These are phyloP conservation scores for Mucor velutinosus DNA, from an alignment of 371 early-diverging fungal species.

Conservation along the genomic window DNA sequence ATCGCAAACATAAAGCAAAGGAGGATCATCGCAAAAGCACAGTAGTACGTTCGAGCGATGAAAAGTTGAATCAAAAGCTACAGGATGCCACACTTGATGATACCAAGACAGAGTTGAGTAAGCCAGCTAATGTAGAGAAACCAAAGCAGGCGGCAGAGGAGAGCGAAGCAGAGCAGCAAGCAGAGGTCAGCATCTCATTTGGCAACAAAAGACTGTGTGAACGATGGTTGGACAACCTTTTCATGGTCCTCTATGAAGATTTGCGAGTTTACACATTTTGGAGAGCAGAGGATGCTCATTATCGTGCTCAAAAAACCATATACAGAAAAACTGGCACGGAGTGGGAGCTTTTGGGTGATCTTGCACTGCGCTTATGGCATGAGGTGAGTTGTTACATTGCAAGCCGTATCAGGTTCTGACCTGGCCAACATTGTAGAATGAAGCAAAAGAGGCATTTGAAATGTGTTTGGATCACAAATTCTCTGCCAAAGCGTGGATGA, in stretches of 20 bases:
- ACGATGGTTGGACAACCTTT: slow-evolving; percentile 96
- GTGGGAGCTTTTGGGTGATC: slow-evolving; percentile 94
- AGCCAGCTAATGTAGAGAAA: not conserved
- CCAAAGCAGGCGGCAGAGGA: not conserved
- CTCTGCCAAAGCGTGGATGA: slow-evolving; percentile 84
- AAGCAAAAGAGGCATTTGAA: slow-evolving; percentile 88
- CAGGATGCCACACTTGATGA: not conserved
- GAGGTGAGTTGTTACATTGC: slow-evolving; percentile 39
- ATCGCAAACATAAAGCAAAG: slow-evolving; percentile 73
- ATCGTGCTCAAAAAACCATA: slow-evolving; percentile 69
- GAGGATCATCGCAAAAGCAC: slow-evolving; percentile 42
- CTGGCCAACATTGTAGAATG: slow-evolving; percentile 50
- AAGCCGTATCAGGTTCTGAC: too few relatives aligned
- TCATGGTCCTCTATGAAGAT: slow-evolving; percentile 96
- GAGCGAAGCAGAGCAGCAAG: not conserved
- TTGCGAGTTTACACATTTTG: slow-evolving; percentile 90
- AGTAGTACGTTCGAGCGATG: not conserved
- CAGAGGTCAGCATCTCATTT: slow-evolving; percentile 30
- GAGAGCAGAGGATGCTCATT: slow-evolving; percentile 68
- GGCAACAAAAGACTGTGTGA: slow-evolving; percentile 96
- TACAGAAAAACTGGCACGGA: slow-evolving; percentile 91
- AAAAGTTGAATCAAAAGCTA: not conserved
- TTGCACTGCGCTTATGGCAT: slow-evolving; percentile 83
- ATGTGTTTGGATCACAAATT: slow-evolving; percentile 86
- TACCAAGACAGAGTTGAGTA: not conserved